phyloP scores from a whole-genome alignment of 2,329 filamentous ascomycete species.

The Colletotrichum horii region DNA sequence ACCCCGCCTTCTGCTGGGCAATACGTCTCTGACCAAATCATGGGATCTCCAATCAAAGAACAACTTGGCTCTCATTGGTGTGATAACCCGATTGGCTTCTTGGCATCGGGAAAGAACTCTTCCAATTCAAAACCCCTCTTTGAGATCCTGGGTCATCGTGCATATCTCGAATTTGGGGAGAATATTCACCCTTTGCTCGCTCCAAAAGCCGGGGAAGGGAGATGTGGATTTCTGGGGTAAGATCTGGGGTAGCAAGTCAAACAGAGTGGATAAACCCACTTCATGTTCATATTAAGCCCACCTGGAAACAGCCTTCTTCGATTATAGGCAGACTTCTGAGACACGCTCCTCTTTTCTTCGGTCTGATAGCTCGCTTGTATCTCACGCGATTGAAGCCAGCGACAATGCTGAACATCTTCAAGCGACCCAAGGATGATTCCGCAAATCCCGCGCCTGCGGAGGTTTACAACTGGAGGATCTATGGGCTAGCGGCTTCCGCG shows the following conservation, averaged over 20 bases:
- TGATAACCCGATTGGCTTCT: not conserved
- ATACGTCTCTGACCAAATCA: not conserved
- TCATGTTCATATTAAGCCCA: not conserved
- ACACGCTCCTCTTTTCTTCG: not conserved
- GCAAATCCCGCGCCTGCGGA: constrained; percentile 19
- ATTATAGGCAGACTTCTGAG: not conserved
- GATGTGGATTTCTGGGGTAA: not conserved
- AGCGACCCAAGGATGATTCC: constrained; percentile 13
- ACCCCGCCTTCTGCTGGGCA: not conserved
- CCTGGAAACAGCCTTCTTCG: not conserved
- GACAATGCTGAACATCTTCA: not conserved
- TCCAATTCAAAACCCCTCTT: not conserved
- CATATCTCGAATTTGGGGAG: not conserved
- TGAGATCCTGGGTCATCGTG: not conserved
- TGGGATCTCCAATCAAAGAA: not conserved
- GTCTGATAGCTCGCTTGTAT: not conserved
- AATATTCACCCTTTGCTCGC: not conserved
- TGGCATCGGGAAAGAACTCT: not conserved
- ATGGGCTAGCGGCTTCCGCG: constrained; percentile 27
- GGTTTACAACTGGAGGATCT: constrained; percentile 34
- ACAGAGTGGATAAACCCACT: not conserved
- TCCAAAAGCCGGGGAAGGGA: not conserved
- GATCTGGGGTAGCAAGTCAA: not conserved
- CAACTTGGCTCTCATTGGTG: not conserved
- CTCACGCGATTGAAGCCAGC: not conserved